A percentile compares a stretch with the other conserved stretches of the same genome.
These are phyloP conservation scores for Tanacetum coccineum DNA, from an alignment of 129 eudicot genomes.

Conservation along the genomic window DNA sequence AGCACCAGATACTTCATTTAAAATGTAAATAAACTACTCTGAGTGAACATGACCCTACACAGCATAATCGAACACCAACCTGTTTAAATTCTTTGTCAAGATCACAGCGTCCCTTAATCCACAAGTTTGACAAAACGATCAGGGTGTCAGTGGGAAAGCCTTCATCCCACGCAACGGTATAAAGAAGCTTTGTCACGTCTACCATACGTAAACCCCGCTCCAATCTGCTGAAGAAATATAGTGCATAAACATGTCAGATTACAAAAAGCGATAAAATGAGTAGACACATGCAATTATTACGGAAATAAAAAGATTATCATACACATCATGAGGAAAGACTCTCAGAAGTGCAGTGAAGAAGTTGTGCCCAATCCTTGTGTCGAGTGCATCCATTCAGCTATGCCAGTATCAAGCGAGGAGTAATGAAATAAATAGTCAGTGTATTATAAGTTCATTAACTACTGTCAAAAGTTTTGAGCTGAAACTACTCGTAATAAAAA, in stretches of 20 bases:
- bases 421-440: background rate
- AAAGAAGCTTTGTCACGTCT: slow-evolving; percentile 54
- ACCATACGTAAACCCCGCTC: slow-evolving; percentile 65
- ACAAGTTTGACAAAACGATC: slow-evolving; percentile 41
- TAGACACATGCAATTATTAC: background rate
- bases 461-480: too few species aligned
- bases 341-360: slow-evolving; percentile 56
- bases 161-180: slow-evolving; percentile 57
- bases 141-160: slow-evolving; percentile 55
- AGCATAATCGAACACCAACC: slow-evolving; percentile 38
- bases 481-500: too few species aligned
- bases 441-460: background rate
- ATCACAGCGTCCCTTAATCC: slow-evolving; percentile 62
- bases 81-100: slow-evolving; percentile 60
- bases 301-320: background rate
- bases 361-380: slow-evolving; percentile 75
- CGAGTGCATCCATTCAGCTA: slow-evolving; percentile 88
- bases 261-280: background rate
- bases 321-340: slow-evolving; percentile 67
- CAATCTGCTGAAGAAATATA: slow-evolving; percentile 49
- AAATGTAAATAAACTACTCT: background rate
- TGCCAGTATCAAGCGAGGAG: slow-evolving; percentile 25
- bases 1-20: too few species aligned
- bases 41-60: background rate
- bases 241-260: slow-evolving; percentile 8